Evolutionary conservation across 805 yeast genomes (phyloP).

Genomic region (Debaryomyces hansenii): DNA sequence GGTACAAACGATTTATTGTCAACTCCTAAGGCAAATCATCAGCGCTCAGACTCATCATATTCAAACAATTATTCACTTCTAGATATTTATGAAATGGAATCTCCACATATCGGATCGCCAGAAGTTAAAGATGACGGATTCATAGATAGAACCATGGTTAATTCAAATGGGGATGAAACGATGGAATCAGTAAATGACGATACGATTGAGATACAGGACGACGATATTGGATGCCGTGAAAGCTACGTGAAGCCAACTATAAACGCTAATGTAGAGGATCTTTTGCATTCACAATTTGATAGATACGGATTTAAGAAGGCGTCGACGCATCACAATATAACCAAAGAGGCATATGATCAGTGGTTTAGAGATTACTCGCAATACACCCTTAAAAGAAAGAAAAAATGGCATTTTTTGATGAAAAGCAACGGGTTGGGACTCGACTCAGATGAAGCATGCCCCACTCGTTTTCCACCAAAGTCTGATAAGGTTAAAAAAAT

Average conservation of each 20-base stretch:
- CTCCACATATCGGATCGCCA: conserved; percentile 9
- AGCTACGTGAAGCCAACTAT: conserved; percentile 2
- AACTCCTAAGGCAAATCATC: background rate
- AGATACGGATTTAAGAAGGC: conserved; percentile 85
- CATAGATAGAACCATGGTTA: background rate
- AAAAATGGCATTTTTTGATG: conserved; percentile 74
- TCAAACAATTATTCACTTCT: conserved; percentile 39
- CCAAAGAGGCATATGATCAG: conserved; percentile 57
- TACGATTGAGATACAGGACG: background rate
- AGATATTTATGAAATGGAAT: conserved; percentile 33
- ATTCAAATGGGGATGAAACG: background rate
- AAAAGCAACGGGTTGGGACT: conserved; percentile 63
- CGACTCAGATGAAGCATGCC: conserved; percentile 36
- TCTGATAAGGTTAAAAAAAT: conserved; percentile 79
- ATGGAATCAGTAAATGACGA: background rate
- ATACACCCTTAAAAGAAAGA: conserved; percentile 62
- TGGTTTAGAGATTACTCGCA: conserved; percentile 77
- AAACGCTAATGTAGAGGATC: conserved; percentile 5
- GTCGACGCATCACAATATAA: conserved; percentile 44
- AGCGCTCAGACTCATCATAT: conserved; percentile 23
- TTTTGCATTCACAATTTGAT: conserved; percentile 43
- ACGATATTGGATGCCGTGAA: background rate
- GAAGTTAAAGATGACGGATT: background rate
- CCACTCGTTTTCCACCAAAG: conserved; percentile 71
- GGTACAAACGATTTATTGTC: background rate